Conservation (phyloP, 495 filamentous ascomycete genomes). For the Chaetomidium leptoderma region DNA sequence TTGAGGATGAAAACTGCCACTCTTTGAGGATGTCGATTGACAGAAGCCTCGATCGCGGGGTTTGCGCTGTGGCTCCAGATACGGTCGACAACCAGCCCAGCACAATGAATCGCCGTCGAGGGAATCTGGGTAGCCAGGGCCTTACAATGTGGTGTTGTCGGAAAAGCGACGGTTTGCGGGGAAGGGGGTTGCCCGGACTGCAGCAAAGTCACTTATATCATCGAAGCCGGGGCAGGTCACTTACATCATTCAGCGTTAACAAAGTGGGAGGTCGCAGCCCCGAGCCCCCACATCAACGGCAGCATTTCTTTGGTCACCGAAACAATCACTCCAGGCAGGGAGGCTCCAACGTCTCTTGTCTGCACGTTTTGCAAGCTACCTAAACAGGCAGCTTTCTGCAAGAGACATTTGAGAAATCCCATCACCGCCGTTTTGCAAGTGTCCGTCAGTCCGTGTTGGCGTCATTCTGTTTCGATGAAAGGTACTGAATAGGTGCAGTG, state of each 20-base stretch:
- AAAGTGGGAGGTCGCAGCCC: too few relatives aligned
- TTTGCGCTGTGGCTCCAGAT: too few relatives aligned
- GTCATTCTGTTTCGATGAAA: too few relatives aligned
- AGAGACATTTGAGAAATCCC: not conserved
- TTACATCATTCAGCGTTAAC: conserved; percentile 1
- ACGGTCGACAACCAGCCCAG: too few relatives aligned
- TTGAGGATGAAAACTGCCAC: too few relatives aligned
- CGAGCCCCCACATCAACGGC: not conserved
- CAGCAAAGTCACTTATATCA: conserved; percentile 5
- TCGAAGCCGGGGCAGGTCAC: not conserved
- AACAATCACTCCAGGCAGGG: conserved; percentile 5
- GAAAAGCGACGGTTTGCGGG: not conserved
- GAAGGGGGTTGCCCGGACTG: too few relatives aligned
- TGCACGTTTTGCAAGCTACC: not conserved
- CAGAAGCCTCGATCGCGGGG: too few relatives aligned
- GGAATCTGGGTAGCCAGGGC: too few relatives aligned
- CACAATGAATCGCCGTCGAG: too few relatives aligned
- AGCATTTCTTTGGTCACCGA: not conserved
- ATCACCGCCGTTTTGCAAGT: not conserved
- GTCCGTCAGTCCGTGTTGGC: not conserved
- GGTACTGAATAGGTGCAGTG: too few relatives aligned
- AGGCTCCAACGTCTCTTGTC: not conserved
- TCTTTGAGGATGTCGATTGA: too few relatives aligned
- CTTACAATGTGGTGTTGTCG: too few relatives aligned
- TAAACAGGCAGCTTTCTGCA: not conserved